These are phyloP conservation scores for Phaffia rhodozyma DNA, from an alignment of 1,284 basidiomycete genomes.

Conservation along the genomic window DNA sequence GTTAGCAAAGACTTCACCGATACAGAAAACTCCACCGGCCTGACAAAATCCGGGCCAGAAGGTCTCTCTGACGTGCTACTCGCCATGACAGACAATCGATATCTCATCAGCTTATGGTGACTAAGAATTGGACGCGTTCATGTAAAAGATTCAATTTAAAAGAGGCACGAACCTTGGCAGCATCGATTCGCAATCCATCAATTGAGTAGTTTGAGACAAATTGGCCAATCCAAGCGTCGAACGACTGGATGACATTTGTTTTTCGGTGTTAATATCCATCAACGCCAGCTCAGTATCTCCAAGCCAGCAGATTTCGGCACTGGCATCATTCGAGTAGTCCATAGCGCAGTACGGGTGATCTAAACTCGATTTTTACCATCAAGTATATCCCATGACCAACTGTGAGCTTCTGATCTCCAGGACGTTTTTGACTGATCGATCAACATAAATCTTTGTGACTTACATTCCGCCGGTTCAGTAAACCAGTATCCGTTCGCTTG, in stretches of 20 bases:
- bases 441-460: too few relatives aligned
- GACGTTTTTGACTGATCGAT: too few relatives aligned
- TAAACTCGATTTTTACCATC: too few relatives aligned
- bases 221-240: slow-evolving; percentile 50
- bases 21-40: slow-evolving; percentile 65
- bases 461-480: slow-evolving; percentile 24
- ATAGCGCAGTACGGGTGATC: slow-evolving; percentile 58
- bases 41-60: slow-evolving; percentile 46
- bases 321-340: slow-evolving; percentile 50
- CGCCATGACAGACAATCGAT: slow-evolving; percentile 40
- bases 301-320: slow-evolving; percentile 58
- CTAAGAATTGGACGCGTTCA: not conserved
- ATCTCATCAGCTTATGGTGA: not conserved
- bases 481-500: slow-evolving; percentile 26
- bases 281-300: slow-evolving; percentile 55
- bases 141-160: not conserved
- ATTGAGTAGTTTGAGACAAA: slow-evolving; percentile 47
- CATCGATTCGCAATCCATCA: slow-evolving; percentile 59
- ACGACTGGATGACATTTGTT: slow-evolving; percentile 46
- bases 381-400: too few relatives aligned
- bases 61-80: slow-evolving; percentile 38
- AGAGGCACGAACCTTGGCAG: slow-evolving; percentile 22
- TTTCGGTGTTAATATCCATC: slow-evolving; percentile 59
- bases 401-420: slow-evolving; percentile 7
- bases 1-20: slow-evolving; percentile 60